Evolutionary conservation across 176 grass and related monocot species (phyloP), one percentile per base, ranked within the genome.

Genomic region (Elymus sibiricus): DNA sequence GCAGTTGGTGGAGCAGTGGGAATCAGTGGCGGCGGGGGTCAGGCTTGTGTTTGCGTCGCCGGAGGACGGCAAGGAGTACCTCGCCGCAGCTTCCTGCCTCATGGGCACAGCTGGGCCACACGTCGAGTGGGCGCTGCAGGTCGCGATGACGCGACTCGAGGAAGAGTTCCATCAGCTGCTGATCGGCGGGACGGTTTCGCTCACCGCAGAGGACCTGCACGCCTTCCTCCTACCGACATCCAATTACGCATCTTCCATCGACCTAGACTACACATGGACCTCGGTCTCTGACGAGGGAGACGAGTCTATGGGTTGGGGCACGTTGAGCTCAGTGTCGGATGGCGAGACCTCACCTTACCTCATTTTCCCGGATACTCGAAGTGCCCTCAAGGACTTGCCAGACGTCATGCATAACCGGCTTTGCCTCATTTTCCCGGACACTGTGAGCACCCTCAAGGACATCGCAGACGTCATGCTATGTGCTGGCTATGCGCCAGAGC

Each of bases 131-230:
- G 84, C 88, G n/a, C 88, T 98, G 70, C 96, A 98, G 90, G 82
- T 85, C 49, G 92, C 93, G 7, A 94, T 94, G 90, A 53, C 76
- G 11, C 86, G 94, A 17, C 83, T 98, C 29, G 90, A 95, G 78
- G 93, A 95, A 15, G 96, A 98, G 85, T 98, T 98, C 87, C 92
- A 84, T 10, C 83, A 94, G 83, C 79, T 98, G 55, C 90, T 98
- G 80, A 76, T 92, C 87, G 88, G 81, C 16, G 79, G 83, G 4
- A 85, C 86, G 2, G 65, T 76, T 46, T 79, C 83, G 14, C 82
- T 97, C 29, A 85, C 80, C 31, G 24, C 68, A 3, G 85, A 85
- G 47, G 81, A 86, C 58, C 83, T 89, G 70, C 92, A 92, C 19
- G 86, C 79, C 21, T 94, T 83, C 6, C 87, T 92, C 81, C 77